These are phyloP conservation scores for Neobulgaria alba DNA, from an alignment of 2,329 filamentous ascomycete genomes.

Conservation along the genomic window DNA sequence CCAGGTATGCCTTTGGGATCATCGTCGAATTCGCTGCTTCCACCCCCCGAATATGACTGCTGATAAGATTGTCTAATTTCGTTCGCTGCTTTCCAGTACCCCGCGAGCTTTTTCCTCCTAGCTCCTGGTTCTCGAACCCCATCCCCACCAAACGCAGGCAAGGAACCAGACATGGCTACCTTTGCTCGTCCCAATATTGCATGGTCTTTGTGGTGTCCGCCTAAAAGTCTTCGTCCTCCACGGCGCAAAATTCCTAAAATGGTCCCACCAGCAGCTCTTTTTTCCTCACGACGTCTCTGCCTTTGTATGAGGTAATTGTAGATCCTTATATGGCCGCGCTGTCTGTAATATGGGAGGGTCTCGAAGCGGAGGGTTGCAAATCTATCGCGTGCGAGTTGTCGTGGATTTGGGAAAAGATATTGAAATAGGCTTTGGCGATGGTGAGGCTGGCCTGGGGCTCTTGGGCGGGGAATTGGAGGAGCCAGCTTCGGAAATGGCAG, in stretches of 20 bases:
- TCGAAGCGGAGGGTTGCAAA: constrained; percentile 66
- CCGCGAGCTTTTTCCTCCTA: constrained; percentile 70
- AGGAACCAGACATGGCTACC: constrained; percentile 28
- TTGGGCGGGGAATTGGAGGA: constrained; percentile 18
- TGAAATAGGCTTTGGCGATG: constrained; percentile 47
- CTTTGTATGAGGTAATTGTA: constrained; percentile 64
- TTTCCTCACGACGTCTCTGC: constrained; percentile 46
- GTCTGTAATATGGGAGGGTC: constrained; percentile 62
- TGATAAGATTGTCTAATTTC: constrained; percentile 62
- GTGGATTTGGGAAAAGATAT: constrained; percentile 57
- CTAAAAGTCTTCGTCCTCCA: constrained; percentile 28
- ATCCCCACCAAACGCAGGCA: constrained; percentile 26
- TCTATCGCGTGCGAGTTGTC: constrained; percentile 55
- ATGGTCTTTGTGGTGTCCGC: constrained; percentile 29
- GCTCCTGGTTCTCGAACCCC: constrained; percentile 51
- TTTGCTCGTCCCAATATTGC: constrained; percentile 21
- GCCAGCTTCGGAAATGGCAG: constrained; percentile 22
- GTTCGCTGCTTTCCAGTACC: constrained; percentile 63
- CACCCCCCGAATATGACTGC: constrained; percentile 37
- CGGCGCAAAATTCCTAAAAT: constrained; percentile 23
- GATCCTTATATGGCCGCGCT: constrained; percentile 64
- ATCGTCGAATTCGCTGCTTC: constrained; percentile 35
- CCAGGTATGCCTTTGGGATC: constrained; percentile 53
- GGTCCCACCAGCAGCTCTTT: constrained; percentile 29
- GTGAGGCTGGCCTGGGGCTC: constrained; percentile 28